Evolutionary conservation across 352 stramenopile species (phyloP), one percentile per base, ranked within the genome.

Genomic region (Phytopythium sindhum): DNA sequence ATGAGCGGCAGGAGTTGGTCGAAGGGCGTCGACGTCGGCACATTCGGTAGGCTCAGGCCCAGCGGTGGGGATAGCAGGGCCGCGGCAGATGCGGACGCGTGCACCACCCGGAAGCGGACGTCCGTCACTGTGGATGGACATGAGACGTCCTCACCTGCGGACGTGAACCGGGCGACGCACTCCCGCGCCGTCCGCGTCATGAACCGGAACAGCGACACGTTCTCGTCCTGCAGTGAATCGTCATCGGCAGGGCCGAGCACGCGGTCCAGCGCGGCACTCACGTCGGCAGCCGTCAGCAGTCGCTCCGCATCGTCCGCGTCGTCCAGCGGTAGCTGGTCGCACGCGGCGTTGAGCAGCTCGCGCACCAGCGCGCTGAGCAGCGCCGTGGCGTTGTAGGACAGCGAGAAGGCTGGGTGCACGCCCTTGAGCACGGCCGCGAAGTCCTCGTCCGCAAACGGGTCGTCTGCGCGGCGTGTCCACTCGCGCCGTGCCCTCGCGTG

Each of bases 361-460:
- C 79, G 79, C 17, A 86, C 68, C 19, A 88, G 60, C 23, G 74
- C 79, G 31, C 74, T 80, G 45, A 88, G 69, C 48, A 86, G 54
- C 41, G 73, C 70, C 1, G 75, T 83, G 19, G 79, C 74, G 50
- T 78, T 81, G 67, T 86, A 84, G 14, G 74, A 74, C 9, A 88
- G 68, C 23, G 79, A 86, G 75, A 84, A 86, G 56, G 76, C 78
- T 23, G 78, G 76, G 50, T 88, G 79, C 21, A 76, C 79, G 58
- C 76, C 84, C 69, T 86, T 86, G 63, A 88, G 74, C 57, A 86
- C 74, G 54, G 64, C 81, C 14, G 76, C 74, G 21, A 88, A 88
- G 58, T 88, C 79, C 48, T 83, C 74, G 10, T 88, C 79, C 15
- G 66, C 68, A 67, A 88, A 88, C 64, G 79, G 79, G 28, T 84